These are phyloP conservation scores for Tagetes erecta DNA, from an alignment of 129 eudicot genomes.

Conservation along the genomic window DNA sequence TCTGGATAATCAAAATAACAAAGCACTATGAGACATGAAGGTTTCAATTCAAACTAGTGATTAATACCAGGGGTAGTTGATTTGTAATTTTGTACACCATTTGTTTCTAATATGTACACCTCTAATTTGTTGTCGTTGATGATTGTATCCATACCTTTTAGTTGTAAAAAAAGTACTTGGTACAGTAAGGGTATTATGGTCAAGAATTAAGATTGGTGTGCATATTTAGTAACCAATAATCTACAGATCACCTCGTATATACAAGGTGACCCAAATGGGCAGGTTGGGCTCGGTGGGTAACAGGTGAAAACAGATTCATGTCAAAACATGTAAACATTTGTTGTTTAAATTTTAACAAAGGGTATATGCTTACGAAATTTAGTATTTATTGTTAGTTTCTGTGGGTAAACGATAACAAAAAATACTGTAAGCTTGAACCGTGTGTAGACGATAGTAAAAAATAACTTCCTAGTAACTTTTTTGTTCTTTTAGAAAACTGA, in stretches of 20 bases:
- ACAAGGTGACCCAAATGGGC: not conserved
- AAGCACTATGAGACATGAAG: not conserved
- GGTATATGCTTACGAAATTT: not conserved
- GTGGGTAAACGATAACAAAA: not conserved
- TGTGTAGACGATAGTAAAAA: not conserved
- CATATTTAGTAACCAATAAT: too few species aligned
- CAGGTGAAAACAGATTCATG: not conserved
- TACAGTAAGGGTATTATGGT: not conserved
- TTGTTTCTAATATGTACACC: not conserved
- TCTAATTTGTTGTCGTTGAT: not conserved
- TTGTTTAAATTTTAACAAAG: not conserved
- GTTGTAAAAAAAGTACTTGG: not conserved
- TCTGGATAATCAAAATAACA: slow-evolving; percentile 40
- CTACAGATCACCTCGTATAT: not conserved
- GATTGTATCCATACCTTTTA: not conserved
- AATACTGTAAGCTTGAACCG: not conserved
- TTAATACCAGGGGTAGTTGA: not conserved
- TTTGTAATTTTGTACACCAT: not conserved
- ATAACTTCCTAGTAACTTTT: too few species aligned
- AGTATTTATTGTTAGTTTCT: not conserved
- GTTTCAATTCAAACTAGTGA: not conserved
- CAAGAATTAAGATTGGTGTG: not conserved
- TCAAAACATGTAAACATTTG: not conserved
- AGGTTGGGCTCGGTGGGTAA: not conserved
- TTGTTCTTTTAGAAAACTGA: not conserved